Percentiles rank a stretch among this genome's conserved stretches.
Evolutionary conservation across 2,329 filamentous ascomycete genomes (phyloP).

Genomic region (Alternaria sp.): DNA sequence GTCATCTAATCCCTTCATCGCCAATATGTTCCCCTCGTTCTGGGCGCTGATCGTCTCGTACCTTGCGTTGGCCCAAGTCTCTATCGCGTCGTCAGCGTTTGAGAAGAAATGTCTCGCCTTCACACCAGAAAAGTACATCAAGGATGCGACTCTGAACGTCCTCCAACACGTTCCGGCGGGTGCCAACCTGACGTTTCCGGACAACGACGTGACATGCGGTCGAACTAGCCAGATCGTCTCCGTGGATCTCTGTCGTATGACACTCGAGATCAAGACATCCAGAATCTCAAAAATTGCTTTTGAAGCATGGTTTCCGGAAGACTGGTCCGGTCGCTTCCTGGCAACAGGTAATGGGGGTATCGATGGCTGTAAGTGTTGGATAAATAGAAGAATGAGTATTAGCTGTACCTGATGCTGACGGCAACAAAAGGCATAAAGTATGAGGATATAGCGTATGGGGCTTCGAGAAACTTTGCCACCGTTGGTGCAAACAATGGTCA

Average conservation of each 20-base stretch:
- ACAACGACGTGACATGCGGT: conserved; percentile 51
- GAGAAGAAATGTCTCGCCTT: conserved; percentile 32
- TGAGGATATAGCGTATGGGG: conserved; percentile 51
- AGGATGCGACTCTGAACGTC: conserved; percentile 28
- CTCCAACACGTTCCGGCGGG: conserved; percentile 48
- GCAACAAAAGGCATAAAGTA: conserved; percentile 52
- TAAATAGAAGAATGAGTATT: too few species aligned
- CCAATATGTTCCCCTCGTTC: not conserved
- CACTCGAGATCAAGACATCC: conserved; percentile 55
- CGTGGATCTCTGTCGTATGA: conserved; percentile 54
- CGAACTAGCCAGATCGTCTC: conserved; percentile 48
- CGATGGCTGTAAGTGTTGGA: conserved; percentile 49
- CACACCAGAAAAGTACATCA: conserved; percentile 24
- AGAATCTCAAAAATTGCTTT: conserved; percentile 52
- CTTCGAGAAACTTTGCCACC: conserved; percentile 49
- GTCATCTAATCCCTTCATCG: not conserved
- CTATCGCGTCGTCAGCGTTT: conserved; percentile 12
- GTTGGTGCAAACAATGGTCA: conserved; percentile 55
- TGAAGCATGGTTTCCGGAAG: conserved; percentile 50
- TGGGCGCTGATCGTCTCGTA: not conserved
- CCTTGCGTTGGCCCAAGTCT: conserved; percentile 4
- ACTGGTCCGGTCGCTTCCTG: conserved; percentile 53
- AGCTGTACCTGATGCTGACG: not conserved
- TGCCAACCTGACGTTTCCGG: conserved; percentile 51
- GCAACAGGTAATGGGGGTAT: conserved; percentile 55